Evolutionary conservation across 225 moss, liverwort and hornwort species (phyloP).

Genomic region (Polytrichum formosum): DNA sequence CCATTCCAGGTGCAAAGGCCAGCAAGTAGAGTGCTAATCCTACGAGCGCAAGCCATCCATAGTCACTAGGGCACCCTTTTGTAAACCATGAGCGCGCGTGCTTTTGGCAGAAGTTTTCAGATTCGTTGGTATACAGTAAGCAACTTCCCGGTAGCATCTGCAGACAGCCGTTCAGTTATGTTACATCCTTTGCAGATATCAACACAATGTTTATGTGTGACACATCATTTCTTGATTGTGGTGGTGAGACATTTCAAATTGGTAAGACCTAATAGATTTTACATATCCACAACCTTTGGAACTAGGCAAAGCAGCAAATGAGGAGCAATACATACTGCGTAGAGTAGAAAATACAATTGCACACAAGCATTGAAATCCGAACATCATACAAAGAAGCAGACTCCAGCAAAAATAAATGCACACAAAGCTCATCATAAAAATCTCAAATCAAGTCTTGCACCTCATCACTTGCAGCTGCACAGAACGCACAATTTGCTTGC

Average conservation of each 20-base stretch:
- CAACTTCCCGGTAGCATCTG: slow-evolving; percentile 86
- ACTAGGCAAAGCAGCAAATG: not conserved
- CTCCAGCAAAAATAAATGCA: not conserved
- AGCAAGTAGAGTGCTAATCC: slow-evolving; percentile 75
- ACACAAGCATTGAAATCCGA: not conserved
- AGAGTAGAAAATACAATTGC: not conserved
- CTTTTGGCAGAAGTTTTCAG: slow-evolving; percentile 25
- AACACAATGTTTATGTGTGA: too few species aligned
- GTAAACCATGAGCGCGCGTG: slow-evolving; percentile 63
- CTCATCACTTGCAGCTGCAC: slow-evolving; percentile 53
- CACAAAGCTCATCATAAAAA: not conserved
- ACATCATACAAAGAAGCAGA: not conserved
- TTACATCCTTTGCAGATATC: too few species aligned
- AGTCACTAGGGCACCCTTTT: slow-evolving; percentile 79
- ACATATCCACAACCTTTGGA: too few species aligned
- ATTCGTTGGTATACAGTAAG: slow-evolving; percentile 29
- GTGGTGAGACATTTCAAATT: too few species aligned
- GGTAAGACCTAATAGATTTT: too few species aligned
- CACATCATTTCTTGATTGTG: too few species aligned
- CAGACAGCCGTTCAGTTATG: not conserved
- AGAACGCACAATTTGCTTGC: slow-evolving; percentile 80
- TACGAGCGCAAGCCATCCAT: slow-evolving; percentile 79
- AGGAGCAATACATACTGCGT: not conserved
- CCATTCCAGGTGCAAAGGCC: slow-evolving; percentile 93
- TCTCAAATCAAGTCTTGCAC: not conserved